A percentile compares a stretch with the other conserved stretches of the same genome.
Evolutionary conservation across 139 green algal species (phyloP).

Genomic region (Chlamydomonas sp.): DNA sequence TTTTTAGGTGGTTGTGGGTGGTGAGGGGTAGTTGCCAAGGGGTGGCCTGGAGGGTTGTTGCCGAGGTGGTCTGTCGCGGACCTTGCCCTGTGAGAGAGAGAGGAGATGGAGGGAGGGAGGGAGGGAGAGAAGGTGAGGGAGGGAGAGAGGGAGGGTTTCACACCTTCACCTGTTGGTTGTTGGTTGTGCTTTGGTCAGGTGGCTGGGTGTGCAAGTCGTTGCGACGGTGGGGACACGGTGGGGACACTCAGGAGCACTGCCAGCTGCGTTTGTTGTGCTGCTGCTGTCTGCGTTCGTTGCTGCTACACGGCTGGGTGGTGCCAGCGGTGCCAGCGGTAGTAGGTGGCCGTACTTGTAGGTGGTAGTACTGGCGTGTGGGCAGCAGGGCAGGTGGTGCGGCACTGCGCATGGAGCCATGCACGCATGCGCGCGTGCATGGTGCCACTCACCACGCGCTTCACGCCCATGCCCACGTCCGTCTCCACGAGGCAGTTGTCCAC

Average conservation of each 20-base stretch:
- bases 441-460: neutral
- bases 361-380: too few species aligned
- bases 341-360: too few species aligned
- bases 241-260: neutral
- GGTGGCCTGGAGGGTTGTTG: neutral
- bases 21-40: neutral
- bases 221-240: neutral
- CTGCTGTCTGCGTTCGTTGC: too few species aligned
- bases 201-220: neutral
- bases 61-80: neutral
- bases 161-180: neutral
- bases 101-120: neutral
- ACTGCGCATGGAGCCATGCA: too few species aligned
- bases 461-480: constrained; percentile 43
- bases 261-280: too few species aligned
- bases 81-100: neutral
- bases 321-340: too few species aligned
- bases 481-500: constrained; percentile 45
- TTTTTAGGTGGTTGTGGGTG: neutral
- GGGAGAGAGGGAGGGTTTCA: too few species aligned
- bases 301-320: too few species aligned
- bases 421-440: neutral
- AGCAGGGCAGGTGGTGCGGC: neutral
- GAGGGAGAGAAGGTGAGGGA: too few species aligned
- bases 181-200: neutral